Conservation (phyloP, 2,329 filamentous ascomycete species). For the Penicillium sp. region DNA sequence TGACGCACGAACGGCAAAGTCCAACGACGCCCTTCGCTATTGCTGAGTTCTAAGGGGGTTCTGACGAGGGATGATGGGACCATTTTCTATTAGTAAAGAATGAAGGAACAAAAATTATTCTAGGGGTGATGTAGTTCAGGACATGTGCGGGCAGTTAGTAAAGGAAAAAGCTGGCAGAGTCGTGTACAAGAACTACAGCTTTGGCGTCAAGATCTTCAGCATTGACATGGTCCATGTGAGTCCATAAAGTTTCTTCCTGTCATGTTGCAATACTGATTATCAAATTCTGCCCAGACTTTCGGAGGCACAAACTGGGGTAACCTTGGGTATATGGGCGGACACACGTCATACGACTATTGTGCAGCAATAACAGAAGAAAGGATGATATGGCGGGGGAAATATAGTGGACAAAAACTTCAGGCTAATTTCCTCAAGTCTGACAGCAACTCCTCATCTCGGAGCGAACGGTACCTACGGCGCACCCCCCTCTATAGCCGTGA, state of each 20-base stretch:
- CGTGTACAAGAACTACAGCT: constrained; percentile 65
- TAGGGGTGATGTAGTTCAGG: constrained; percentile 10
- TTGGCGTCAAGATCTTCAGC: constrained; percentile 59
- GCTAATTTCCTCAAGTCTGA: constrained; percentile 63
- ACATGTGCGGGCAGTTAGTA: constrained; percentile 10
- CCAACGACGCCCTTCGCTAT: constrained; percentile 21
- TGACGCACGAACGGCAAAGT: constrained; percentile 17
- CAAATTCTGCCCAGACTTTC: constrained; percentile 40
- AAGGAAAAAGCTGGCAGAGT: constrained; percentile 39
- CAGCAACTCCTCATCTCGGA: constrained; percentile 41
- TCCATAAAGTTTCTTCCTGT: constrained; percentile 37
- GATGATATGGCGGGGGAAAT: constrained; percentile 61
- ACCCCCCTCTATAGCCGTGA: constrained; percentile 10
- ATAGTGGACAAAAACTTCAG: constrained; percentile 67
- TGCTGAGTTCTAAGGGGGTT: constrained; percentile 21
- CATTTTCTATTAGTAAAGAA: not conserved
- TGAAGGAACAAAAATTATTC: not conserved
- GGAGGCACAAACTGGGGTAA: constrained; percentile 79
- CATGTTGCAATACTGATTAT: constrained; percentile 56
- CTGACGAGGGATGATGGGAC: constrained; percentile 10
- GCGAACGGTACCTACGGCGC: constrained; percentile 7
- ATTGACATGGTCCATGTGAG: constrained; percentile 56
- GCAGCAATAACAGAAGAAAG: constrained; percentile 59
- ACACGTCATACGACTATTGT: constrained; percentile 53
- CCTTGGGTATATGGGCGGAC: constrained; percentile 57